Evolutionary conservation across 768 basidiomycete genomes (phyloP).

Genomic region (Termitomyces sp.): DNA sequence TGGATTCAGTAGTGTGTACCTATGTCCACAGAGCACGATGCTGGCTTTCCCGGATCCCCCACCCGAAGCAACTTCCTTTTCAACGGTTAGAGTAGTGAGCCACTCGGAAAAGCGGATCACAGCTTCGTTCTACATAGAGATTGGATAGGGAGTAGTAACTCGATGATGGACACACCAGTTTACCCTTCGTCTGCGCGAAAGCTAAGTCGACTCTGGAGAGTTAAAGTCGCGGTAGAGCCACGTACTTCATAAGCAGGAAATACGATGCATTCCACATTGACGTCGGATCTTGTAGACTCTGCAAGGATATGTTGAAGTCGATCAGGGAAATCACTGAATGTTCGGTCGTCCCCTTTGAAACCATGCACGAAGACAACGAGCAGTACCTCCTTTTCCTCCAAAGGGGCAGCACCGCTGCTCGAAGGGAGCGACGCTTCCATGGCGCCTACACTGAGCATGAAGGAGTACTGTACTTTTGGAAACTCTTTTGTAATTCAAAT

Average conservation of each 20-base stretch:
- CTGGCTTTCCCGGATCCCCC: constrained; percentile 73
- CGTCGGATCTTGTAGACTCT: constrained; percentile 45
- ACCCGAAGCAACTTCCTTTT: constrained; percentile 73
- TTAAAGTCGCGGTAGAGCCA: neutral
- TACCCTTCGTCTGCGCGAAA: constrained; percentile 71
- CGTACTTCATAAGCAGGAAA: constrained; percentile 88
- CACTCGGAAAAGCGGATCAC: constrained; percentile 87
- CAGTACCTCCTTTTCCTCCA: constrained; percentile 35
- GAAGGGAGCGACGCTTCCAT: neutral
- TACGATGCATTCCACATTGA: constrained; percentile 64
- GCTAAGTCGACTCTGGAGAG: neutral
- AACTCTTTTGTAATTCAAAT: neutral
- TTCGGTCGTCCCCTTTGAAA: constrained; percentile 57
- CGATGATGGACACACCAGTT: constrained; percentile 53
- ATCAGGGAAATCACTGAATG: constrained; percentile 74
- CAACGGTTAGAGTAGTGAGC: constrained; percentile 85
- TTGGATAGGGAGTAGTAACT: neutral
- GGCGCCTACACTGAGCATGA: neutral
- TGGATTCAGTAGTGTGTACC: constrained; percentile 32
- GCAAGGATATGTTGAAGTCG: constrained; percentile 72
- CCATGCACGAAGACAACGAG: constrained; percentile 80
- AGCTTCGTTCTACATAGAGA: constrained; percentile 55
- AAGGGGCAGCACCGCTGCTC: neutral
- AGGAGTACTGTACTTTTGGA: neutral
- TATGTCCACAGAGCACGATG: constrained; percentile 87